Evolutionary conservation across 2,329 filamentous ascomycete genomes (phyloP).

Genomic region (Ophiosphaerella narmari): DNA sequence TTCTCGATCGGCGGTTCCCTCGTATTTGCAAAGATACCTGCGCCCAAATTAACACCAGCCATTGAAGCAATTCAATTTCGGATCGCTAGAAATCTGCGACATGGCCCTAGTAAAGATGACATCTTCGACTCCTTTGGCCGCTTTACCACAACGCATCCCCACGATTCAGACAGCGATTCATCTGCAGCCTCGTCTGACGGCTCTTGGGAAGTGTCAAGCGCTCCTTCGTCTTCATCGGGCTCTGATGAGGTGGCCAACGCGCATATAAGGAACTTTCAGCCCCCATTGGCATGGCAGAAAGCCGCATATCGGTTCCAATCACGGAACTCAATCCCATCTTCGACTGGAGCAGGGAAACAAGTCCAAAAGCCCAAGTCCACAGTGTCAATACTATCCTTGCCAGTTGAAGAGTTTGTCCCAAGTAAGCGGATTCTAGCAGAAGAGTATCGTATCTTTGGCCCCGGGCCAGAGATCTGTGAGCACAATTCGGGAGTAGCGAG

Average conservation of each 20-base stretch:
- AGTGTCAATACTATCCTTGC: slow-evolving; percentile 69
- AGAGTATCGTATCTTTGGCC: slow-evolving; percentile 82
- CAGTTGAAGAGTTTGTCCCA: slow-evolving; percentile 70
- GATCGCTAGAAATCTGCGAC: slow-evolving; percentile 31
- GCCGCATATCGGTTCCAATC: slow-evolving; percentile 60
- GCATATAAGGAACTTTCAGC: slow-evolving; percentile 52
- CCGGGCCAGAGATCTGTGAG: slow-evolving; percentile 77
- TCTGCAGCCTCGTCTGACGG: slow-evolving; percentile 34
- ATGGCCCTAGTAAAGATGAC: slow-evolving; percentile 47
- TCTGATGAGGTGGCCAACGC: slow-evolving; percentile 47
- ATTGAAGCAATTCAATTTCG: slow-evolving; percentile 29
- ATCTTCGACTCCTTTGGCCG: slow-evolving; percentile 69
- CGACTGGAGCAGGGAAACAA: slow-evolving; percentile 29
- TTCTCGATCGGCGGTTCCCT: slow-evolving; percentile 64
- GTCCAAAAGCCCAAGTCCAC: slow-evolving; percentile 65
- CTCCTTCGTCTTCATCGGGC: slow-evolving; percentile 43
- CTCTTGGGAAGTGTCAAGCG: slow-evolving; percentile 45
- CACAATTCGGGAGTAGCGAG: slow-evolving; percentile 82
- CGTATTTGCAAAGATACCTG: slow-evolving; percentile 52
- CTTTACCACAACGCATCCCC: slow-evolving; percentile 22
- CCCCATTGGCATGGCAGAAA: slow-evolving; percentile 58
- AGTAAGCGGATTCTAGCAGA: slow-evolving; percentile 76
- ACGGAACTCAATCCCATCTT: slow-evolving; percentile 50
- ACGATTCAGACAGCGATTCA: slow-evolving; percentile 29
- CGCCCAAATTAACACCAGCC: slow-evolving; percentile 44